Percentiles rank a stretch among this genome's conserved stretches.
Conservation (phyloP, 2,329 filamentous ascomycete species). For the Tolypocladium inflatum region DNA sequence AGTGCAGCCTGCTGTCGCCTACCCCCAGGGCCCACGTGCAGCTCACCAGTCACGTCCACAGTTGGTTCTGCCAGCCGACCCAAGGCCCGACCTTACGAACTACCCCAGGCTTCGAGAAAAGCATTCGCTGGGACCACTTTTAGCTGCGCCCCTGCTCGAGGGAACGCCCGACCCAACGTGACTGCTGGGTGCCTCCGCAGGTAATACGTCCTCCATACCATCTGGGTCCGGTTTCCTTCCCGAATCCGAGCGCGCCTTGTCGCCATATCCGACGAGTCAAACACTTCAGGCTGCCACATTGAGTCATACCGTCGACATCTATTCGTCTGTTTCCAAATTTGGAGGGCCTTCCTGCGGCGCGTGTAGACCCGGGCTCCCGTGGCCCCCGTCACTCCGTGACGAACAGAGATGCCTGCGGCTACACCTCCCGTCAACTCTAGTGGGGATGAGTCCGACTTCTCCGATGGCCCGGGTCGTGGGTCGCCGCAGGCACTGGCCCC, state of each 20-base stretch:
- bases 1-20: not conserved
- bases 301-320: not conserved
- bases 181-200: not conserved
- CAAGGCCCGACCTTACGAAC: not conserved
- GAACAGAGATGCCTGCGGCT: constrained; percentile 2
- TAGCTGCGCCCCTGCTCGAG: not conserved
- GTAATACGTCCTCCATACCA: not conserved
- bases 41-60: not conserved
- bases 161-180: not conserved
- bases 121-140: not conserved
- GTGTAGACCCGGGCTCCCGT: not conserved
- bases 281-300: not conserved
- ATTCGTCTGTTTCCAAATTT: not conserved
- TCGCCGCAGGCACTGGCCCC: not conserved
- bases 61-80: not conserved
- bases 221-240: not conserved
- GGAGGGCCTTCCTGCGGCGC: not conserved
- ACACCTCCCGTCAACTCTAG: not conserved
- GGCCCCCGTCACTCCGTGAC: not conserved
- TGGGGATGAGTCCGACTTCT: constrained; percentile 4
- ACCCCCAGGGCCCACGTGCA: not conserved
- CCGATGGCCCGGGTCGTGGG: constrained; percentile 1
- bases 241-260: not conserved
- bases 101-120: not conserved
- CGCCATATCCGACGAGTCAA: not conserved